Percentiles rank a stretch among this genome's conserved stretches.
phyloP scores from a whole-genome alignment of 2,329 filamentous ascomycete species.

The Xylaria sp. region DNA sequence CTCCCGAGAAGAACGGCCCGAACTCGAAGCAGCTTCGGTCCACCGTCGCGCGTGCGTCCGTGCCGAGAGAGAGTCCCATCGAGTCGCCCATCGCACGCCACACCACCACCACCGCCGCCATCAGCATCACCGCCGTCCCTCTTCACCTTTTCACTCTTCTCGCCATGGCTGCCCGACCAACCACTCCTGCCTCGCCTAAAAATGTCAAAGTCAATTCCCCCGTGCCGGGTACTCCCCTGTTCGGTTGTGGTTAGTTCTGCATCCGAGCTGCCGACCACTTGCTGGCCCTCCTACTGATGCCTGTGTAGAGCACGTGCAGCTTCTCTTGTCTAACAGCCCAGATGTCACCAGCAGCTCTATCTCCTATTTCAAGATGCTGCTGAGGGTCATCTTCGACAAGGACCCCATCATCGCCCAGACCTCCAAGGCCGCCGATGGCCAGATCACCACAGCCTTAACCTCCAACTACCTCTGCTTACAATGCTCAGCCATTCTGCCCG shows the following conservation, averaged over 20 bases:
- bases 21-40: neutral
- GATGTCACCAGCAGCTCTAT: constrained; percentile 76
- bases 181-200: constrained; percentile 55
- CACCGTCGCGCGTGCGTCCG: neutral
- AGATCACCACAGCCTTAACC: constrained; percentile 69
- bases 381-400: constrained; percentile 76
- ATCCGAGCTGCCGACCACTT: constrained; percentile 27
- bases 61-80: neutral
- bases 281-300: constrained; percentile 31
- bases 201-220: constrained; percentile 70
- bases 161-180: constrained; percentile 49
- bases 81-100: neutral
- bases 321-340: constrained; percentile 69
- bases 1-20: neutral
- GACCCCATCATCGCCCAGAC: constrained; percentile 74
- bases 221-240: constrained; percentile 68
- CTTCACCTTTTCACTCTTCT: no score
- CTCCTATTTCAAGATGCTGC: constrained; percentile 76
- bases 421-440: constrained; percentile 67
- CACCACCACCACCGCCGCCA: neutral
- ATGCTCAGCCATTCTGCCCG: constrained; percentile 75
- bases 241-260: constrained; percentile 69
- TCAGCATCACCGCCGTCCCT: neutral
- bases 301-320: constrained; percentile 74
- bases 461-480: constrained; percentile 79